These are phyloP conservation scores for Aureobasidium sp. DNA, from an alignment of 2,329 filamentous ascomycete species.

Conservation along the genomic window DNA sequence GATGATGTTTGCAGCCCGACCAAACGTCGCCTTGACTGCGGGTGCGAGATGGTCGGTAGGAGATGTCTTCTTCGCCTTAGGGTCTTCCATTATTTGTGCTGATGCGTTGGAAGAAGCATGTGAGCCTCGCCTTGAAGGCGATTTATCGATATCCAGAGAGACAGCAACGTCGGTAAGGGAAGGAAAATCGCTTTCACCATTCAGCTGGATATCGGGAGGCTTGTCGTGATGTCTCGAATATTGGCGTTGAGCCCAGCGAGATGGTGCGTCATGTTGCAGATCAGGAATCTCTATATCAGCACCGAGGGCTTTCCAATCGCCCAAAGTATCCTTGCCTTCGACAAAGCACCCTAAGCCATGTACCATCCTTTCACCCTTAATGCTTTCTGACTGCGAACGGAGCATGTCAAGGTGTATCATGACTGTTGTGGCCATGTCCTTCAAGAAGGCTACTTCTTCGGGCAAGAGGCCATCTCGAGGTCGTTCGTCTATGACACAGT, in stretches of 20 bases:
- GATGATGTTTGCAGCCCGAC: constrained; percentile 36
- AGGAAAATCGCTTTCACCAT: neutral
- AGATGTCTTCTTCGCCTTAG: constrained; percentile 11
- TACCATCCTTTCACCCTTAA: constrained; percentile 17
- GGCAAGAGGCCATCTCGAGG: constrained; percentile 17
- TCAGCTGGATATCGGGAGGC: neutral
- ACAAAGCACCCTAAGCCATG: constrained; percentile 18
- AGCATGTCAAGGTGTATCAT: constrained; percentile 28
- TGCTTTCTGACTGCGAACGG: constrained; percentile 25
- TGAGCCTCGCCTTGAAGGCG: neutral
- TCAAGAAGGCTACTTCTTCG: constrained; percentile 19
- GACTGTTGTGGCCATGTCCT: constrained; percentile 21
- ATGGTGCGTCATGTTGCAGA: neutral
- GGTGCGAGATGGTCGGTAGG: constrained; percentile 17
- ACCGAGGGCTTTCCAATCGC: neutral
- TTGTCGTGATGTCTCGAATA: neutral
- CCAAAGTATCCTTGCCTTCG: constrained; percentile 14
- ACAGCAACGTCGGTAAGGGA: neutral
- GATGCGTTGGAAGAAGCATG: neutral
- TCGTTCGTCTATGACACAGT: constrained; percentile 23
- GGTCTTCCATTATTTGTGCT: neutral
- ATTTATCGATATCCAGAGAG: neutral
- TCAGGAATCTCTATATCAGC: neutral
- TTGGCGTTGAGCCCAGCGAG: neutral
- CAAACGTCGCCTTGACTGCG: constrained; percentile 24